A percentile compares a stretch with the other conserved stretches of the same genome.
phyloP scores from a whole-genome alignment of 805 yeast genomes.

The Teunomyces panamensis region DNA sequence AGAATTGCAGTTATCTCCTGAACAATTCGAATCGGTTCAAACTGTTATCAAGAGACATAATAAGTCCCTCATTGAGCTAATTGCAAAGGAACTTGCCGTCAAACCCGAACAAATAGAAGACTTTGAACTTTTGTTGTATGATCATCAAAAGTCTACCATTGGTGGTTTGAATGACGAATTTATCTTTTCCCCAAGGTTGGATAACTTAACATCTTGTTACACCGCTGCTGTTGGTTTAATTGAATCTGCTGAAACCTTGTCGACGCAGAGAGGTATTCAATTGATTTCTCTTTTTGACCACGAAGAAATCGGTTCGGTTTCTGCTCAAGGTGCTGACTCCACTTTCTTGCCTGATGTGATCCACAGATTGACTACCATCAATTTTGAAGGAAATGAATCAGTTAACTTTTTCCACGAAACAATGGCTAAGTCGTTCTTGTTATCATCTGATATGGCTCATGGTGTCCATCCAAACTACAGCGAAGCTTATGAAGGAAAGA shows the following conservation, averaged over 20 bases:
- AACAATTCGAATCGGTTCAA: conserved; percentile 63
- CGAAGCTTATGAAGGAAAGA: conserved; percentile 69
- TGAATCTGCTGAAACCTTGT: conserved; percentile 45
- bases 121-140: conserved; percentile 83
- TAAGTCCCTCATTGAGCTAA: conserved; percentile 59
- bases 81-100: conserved; percentile 64
- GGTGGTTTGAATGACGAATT: conserved; percentile 93
- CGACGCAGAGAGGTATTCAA: conserved; percentile 56
- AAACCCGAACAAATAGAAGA: conserved; percentile 67
- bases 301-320: conserved; percentile 90
- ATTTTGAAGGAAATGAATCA: conserved; percentile 15
- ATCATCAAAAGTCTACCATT: conserved; percentile 74
- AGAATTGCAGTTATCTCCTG: conserved; percentile 44
- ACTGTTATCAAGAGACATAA: conserved; percentile 74
- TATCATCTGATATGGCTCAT: conserved; percentile 96
- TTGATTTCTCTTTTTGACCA: conserved; percentile 87
- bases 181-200: conserved; percentile 86
- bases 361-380: conserved; percentile 53
- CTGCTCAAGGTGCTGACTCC: conserved; percentile 97
- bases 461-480: conserved; percentile 94
- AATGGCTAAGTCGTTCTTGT: conserved; percentile 74
- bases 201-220: conserved; percentile 85
- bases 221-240: conserved; percentile 72
- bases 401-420: conserved; percentile 45
- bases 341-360: conserved; percentile 80